phyloP scores from a whole-genome alignment of 768 basidiomycete genomes.

The Lanmaoa pseudosensibilis region DNA sequence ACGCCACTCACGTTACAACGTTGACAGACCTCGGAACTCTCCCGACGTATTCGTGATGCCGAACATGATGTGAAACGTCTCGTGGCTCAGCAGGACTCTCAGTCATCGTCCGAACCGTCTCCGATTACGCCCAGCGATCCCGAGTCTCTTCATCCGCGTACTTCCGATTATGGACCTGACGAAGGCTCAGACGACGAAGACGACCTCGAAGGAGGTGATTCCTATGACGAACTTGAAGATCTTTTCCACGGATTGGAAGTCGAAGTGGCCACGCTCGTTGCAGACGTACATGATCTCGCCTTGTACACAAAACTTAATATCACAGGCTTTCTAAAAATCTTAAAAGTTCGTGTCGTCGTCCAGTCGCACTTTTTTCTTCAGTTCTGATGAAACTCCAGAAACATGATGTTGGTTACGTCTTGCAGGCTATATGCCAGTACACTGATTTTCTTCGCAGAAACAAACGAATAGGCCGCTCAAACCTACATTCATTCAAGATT shows the following conservation, averaged over 20 bases:
- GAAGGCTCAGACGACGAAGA: conserved; percentile 67
- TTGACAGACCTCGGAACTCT: conserved; percentile 73
- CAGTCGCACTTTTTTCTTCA: neutral
- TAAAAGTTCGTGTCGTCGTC: conserved; percentile 60
- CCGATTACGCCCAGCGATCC: conserved; percentile 40
- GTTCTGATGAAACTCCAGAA: conserved; percentile 51
- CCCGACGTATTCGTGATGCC: conserved; percentile 76
- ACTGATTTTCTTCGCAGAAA: conserved; percentile 60
- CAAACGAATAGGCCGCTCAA: conserved; percentile 83
- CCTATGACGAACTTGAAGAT: conserved; percentile 78
- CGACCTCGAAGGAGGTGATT: conserved; percentile 48
- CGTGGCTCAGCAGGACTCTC: conserved; percentile 54
- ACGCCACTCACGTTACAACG: neutral
- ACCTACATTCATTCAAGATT: conserved; percentile 84
- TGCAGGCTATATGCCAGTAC: neutral
- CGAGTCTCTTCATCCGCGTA: conserved; percentile 54
- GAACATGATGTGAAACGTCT: conserved; percentile 80
- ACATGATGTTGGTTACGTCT: conserved; percentile 70
- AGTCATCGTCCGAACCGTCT: conserved; percentile 25
- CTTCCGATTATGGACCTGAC: conserved; percentile 50
- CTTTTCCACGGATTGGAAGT: conserved; percentile 87
- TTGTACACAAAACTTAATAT: conserved; percentile 96
- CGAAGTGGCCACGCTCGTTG: conserved; percentile 92
- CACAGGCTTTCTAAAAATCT: conserved; percentile 97
- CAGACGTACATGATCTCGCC: conserved; percentile 88